These are phyloP conservation scores for Oryza punctata DNA, from an alignment of 176 grass and related monocot species.

Conservation along the genomic window DNA sequence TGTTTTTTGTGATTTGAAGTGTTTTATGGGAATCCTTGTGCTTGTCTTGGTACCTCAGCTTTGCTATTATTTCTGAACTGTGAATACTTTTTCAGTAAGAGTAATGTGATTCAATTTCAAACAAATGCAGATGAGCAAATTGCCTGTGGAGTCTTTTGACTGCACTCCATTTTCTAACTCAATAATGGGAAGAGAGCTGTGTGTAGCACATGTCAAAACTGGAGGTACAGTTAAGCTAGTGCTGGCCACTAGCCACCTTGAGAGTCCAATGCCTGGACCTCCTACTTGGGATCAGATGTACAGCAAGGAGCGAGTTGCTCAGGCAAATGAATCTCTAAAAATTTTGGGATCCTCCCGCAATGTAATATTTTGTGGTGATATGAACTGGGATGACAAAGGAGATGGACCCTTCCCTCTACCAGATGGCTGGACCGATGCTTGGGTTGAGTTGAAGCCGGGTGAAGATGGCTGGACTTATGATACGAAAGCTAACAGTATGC, in stretches of 20 bases:
- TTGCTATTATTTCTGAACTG: background rate
- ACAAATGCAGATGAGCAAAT: conserved; percentile 80
- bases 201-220: conserved; percentile 50
- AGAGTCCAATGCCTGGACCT: conserved; percentile 78
- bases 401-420: conserved; percentile 69
- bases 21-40: conserved; percentile 14
- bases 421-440: conserved; percentile 67
- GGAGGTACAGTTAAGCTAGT: conserved; percentile 44
- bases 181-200: conserved; percentile 79
- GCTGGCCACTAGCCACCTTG: conserved; percentile 77
- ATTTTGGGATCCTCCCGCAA: conserved; percentile 50
- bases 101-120: conserved; percentile 19
- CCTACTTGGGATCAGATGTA: conserved; percentile 97
- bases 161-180: conserved; percentile 55
- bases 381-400: conserved; percentile 92
- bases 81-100: background rate
- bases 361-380: conserved; percentile 80
- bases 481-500: conserved; percentile 69
- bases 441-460: conserved; percentile 62
- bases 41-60: background rate
- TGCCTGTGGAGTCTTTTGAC: conserved; percentile 56
- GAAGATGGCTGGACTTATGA: conserved; percentile 85
- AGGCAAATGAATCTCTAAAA: conserved; percentile 64
- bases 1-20: background rate
- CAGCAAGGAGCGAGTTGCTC: conserved; percentile 65